Evolutionary conservation across 1,284 basidiomycete genomes (phyloP), one percentile per base, ranked within the genome.

Genomic region (Rhizoctonia solani): DNA sequence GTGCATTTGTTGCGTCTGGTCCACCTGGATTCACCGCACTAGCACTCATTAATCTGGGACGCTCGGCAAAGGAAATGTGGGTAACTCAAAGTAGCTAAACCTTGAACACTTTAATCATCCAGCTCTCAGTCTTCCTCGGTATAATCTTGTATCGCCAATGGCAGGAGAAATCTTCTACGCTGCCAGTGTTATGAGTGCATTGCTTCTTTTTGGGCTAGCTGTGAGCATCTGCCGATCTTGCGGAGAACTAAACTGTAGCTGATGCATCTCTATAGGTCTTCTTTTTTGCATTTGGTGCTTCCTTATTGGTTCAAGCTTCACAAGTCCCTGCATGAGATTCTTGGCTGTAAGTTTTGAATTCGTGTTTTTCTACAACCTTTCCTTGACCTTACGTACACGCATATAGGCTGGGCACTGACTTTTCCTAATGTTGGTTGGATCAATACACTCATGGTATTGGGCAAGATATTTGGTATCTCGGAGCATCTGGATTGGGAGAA

Each of bases 21-120:
- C 68, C 68, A 30, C 68, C 68, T n/a, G 68, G 68, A 6, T 69
- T 67, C 44, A 67, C 65, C 21, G 68, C 68, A 25, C 30, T 59
- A 9, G 68, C 68, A 13, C 65, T 69, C 8, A 67, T 69, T 47
- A 37, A 49, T 3, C 54, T 69, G 16, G 68, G 68, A 14, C 47
- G 54, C 29, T 39, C 54, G 13, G 54, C 69, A 23, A 54, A 50
- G 27, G 44, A 21, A 13, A 65, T 70, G 44, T 46, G 21, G 21
- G 44, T 11, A n/a, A n/a, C n/a, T n/a, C n/a, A n/a, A n/a, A n/a
- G n/a, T 19, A 6, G 21, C 19, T 46, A 14, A 19, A 5, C n/a
- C 19, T 21, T 9, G 11, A 19, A 21, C 19, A 46, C 9, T n/a
- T n/a, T n/a, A n/a, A n/a, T n/a, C 44, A 11, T 9, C 11, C 44